Evolutionary conservation across 164 flowering plant genomes (phyloP).

Genomic region (Magnolia kwangsiensis): DNA sequence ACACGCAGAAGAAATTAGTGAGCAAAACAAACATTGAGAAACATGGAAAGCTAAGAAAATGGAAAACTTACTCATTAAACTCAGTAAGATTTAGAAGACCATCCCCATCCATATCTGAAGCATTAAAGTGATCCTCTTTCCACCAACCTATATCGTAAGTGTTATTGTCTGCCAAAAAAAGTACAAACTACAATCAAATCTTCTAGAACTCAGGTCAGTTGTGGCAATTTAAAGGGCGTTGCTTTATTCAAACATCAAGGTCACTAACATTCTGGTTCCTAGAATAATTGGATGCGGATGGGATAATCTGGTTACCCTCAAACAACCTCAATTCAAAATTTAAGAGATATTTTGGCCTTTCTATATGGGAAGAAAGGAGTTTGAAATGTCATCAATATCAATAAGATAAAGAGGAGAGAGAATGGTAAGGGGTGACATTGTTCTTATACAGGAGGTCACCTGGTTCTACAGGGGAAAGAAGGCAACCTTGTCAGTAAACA

Average conservation of each 20-base stretch:
- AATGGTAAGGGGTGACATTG: too few relatives aligned
- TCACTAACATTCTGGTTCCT: neutral
- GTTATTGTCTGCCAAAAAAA: constrained; percentile 46
- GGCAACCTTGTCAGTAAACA: too few relatives aligned
- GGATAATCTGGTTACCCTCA: neutral
- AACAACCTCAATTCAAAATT: neutral
- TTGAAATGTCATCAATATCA: too few relatives aligned
- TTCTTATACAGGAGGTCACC: too few relatives aligned
- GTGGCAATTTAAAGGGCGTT: neutral
- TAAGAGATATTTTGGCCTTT: too few relatives aligned
- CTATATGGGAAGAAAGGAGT: too few relatives aligned
- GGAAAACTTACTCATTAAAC: constrained; percentile 76
- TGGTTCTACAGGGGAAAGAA: too few relatives aligned
- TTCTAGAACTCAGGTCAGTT: neutral
- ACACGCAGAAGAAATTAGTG: constrained; percentile 6
- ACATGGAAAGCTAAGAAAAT: neutral
- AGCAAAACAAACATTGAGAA: constrained; percentile 5
- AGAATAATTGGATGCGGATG: neutral
- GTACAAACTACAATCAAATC: neutral
- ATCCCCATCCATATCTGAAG: constrained; percentile 93
- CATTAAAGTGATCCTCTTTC: constrained; percentile 93
- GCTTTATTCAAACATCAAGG: neutral
- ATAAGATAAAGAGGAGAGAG: too few relatives aligned
- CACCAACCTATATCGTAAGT: constrained; percentile 94
- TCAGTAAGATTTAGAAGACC: constrained; percentile 77